A percentile compares a stretch with the other conserved stretches of the same genome.
Conservation (phyloP, 306 rosid species). For the Trichosanthes truncata region DNA sequence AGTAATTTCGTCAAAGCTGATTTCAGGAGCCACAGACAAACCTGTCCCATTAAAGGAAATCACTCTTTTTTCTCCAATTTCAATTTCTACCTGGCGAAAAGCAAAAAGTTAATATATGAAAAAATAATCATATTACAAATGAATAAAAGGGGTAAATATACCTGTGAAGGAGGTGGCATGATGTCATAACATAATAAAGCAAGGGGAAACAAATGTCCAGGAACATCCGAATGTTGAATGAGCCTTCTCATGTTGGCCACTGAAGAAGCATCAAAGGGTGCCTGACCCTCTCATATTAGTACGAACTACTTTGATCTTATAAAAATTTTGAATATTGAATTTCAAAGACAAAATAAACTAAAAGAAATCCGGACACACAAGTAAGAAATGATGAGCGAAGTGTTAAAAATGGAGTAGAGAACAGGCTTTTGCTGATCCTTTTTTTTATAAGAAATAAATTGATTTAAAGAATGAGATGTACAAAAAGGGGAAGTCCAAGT, state of each 20-base stretch:
- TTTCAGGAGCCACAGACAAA: conserved; percentile 58
- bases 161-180: conserved; percentile 93
- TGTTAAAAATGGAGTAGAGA: neutral
- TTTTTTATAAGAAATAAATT: neutral
- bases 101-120: conserved; percentile 10
- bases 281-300: conserved; percentile 60
- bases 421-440: neutral
- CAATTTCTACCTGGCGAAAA: conserved; percentile 68
- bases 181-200: conserved; percentile 74
- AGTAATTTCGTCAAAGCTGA: conserved; percentile 43
- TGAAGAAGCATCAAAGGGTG: conserved; percentile 81
- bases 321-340: neutral
- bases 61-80: conserved; percentile 85
- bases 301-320: conserved; percentile 13
- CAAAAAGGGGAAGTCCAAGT: neutral
- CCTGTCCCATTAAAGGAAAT: conserved; percentile 72
- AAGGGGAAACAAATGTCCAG: conserved; percentile 84
- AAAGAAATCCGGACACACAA: neutral
- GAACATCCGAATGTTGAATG: conserved; percentile 68
- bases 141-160: conserved; percentile 20
- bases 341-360: neutral
- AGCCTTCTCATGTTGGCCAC: conserved; percentile 95
- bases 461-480: neutral
- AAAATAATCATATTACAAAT: conserved; percentile 10
- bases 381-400: neutral